Evolutionary conservation across 2,329 filamentous ascomycete genomes (phyloP), one percentile per base, ranked within the genome.

Genomic region (Fusarium heterosporum): DNA sequence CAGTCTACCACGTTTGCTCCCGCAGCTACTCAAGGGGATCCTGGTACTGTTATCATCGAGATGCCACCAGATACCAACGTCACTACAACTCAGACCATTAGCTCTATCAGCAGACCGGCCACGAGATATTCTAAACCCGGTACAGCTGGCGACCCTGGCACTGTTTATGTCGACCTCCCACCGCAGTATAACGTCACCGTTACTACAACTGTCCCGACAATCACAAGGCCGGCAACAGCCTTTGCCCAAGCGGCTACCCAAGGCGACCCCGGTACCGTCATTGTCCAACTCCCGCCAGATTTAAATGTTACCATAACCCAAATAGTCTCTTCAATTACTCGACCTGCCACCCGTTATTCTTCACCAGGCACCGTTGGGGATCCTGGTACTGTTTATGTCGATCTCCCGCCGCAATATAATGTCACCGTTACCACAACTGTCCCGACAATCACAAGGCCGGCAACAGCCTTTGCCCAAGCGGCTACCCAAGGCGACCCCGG

Each of bases 401-500:
- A 64, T 17, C 38, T 63, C 6, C 61, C 61, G 25, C 58, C 58
- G 6, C 38, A 63, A 6, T 62, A 63, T 4, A 64, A 64, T 25
- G 59, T 64, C 2, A 64, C 61, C 3, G 12, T 32, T 3, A 64
- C 61, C 3, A 32, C 51, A 3, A 57, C 49, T 6, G 11, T 66
- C 7, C 48, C 45, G 26, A 51, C 63, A 2, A 57, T 61, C 8
- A 62, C 47, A 3, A 41, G 46, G 19, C 36, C 45, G 8, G 53
- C 43, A n/a, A 66, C 62, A 1, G 63, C 62, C 4, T 66, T 54
- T 30, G 40, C 47, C 8, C 39, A 51, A 11, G 56, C 63, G 7
- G 57, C 19, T 2, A 40, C 41, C 1, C 57, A 42, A 28, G 64
- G 62, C 3, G 64, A 66, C 3, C 62, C 64, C 3, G 53, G 48